Percentiles rank a stretch among this genome's conserved stretches.
Evolutionary conservation across 2,329 filamentous ascomycete species (phyloP).

Genomic region (Scedosporium dehoogii): DNA sequence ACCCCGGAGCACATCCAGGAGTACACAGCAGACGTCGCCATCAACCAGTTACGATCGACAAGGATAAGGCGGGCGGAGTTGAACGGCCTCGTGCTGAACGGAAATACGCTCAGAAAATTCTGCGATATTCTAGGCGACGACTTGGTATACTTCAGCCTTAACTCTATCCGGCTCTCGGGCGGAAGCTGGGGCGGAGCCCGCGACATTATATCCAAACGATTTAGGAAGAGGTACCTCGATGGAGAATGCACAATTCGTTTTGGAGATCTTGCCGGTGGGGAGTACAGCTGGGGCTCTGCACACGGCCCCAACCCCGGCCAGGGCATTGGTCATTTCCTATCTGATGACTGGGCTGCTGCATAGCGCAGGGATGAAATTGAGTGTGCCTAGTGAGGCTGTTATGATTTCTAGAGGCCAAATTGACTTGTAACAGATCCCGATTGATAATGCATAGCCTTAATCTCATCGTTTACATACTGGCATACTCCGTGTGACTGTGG

Average conservation of each 20-base stretch:
- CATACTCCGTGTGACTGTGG: too few relatives aligned
- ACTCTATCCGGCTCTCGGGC: not conserved
- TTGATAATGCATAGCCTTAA: too few relatives aligned
- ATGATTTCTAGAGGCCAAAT: too few relatives aligned
- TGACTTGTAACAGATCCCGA: too few relatives aligned
- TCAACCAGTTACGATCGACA: not conserved
- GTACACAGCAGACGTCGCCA: not conserved
- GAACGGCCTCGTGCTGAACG: not conserved
- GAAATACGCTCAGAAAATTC: not conserved
- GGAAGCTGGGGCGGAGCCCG: not conserved
- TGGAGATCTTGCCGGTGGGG: not conserved
- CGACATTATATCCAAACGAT: not conserved
- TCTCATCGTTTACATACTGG: too few relatives aligned
- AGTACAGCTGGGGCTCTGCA: not conserved
- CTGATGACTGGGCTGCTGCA: not conserved
- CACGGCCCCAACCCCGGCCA: not conserved
- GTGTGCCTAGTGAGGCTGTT: too few relatives aligned
- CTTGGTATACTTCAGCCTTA: not conserved
- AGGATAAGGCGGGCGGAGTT: not conserved
- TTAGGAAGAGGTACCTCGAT: not conserved
- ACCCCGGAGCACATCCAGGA: not conserved
- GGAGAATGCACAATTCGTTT: not conserved
- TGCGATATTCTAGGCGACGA: not conserved
- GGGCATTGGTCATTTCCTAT: not conserved
- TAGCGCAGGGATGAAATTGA: too few relatives aligned